Evolutionary conservation across 345 rosid genomes (phyloP), one percentile per base, ranked within the genome.

Genomic region (Lumnitzera racemosa): DNA sequence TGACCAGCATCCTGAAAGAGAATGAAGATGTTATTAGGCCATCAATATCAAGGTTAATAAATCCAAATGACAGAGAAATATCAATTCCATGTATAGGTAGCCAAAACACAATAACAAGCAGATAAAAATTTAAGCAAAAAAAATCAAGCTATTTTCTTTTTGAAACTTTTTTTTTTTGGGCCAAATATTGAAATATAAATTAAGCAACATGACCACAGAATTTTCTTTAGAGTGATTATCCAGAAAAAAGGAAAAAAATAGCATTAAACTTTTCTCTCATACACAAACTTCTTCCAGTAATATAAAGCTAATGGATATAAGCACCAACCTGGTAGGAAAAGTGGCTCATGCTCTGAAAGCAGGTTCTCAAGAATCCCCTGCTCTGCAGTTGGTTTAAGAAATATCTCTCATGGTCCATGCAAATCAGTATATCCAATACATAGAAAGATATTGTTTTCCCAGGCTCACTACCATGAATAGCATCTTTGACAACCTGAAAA

Each of bases 351-450:
- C 79, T 82, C 65, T 65, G 74, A 55, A 92, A 69, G 82, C 89
- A 81, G 57, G 88, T 79, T 49, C 96, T 81, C 66, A 92, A 63
- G 76, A 89, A 87, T 29, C 91, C 97, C 72, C 98, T 83, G 71
- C 94, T 92, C 73, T 92, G 96, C 66, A 92, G 94, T 81, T 92
- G 98, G 69, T 59, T 87, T 58, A 92, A 83, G 73, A 92, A 85
- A 72, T 72, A 89, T 79, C 86, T 83, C 67, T 92, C 96, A 53
- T 84, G 84, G 70, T 92, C 98, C 55, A 87, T 72, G 72, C 96
- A 80, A 64, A 87, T 79, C 67, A 92, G 73, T 24, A 90, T 90
- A 72, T 87, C 98, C 64, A 92, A 72, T 71, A 92, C 96, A 67
- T 89, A 89, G 46, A 92, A 84, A 15, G 98, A 83, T 66, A 89